A percentile compares a stretch with the other conserved stretches of the same genome.
phyloP scores from a whole-genome alignment of 371 early-diverging fungal genomes.

The Entomophthora muscae region DNA sequence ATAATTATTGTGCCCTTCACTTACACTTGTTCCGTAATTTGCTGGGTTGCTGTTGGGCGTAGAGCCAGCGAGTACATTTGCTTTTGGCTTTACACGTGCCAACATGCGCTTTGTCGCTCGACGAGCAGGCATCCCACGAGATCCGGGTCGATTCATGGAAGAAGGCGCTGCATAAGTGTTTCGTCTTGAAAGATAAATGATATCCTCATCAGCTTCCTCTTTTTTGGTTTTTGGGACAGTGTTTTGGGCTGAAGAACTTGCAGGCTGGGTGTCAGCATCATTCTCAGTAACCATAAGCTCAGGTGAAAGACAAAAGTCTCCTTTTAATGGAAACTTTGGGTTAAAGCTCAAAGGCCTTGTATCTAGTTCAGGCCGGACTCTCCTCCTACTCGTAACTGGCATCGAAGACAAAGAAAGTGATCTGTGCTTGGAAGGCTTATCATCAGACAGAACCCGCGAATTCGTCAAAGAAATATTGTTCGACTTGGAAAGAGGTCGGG shows the following conservation, averaged over 20 bases:
- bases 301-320: not conserved
- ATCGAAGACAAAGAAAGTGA: not conserved
- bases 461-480: not conserved
- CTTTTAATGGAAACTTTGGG: not conserved
- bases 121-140: not conserved
- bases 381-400: not conserved
- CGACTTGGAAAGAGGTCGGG: not conserved
- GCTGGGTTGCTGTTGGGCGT: not conserved
- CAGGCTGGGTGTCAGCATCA: too few relatives aligned
- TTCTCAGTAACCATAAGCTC: too few relatives aligned
- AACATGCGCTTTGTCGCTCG: not conserved
- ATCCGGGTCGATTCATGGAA: not conserved
- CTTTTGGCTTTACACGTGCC: not conserved
- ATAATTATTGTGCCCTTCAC: constrained; percentile 46
- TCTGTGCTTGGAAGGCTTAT: not conserved
- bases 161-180: not conserved
- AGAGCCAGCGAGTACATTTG: not conserved
- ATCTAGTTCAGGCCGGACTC: not conserved
- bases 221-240: too few relatives aligned
- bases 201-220: too few relatives aligned
- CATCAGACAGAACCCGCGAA: not conserved
- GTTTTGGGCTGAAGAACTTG: too few relatives aligned
- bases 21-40: constrained; percentile 30
- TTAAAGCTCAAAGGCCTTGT: not conserved
- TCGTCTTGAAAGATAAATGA: not conserved